Evolutionary conservation across 495 filamentous ascomycete genomes (phyloP), one percentile per base, ranked within the genome.

Genomic region (Aspergillus cristatus): DNA sequence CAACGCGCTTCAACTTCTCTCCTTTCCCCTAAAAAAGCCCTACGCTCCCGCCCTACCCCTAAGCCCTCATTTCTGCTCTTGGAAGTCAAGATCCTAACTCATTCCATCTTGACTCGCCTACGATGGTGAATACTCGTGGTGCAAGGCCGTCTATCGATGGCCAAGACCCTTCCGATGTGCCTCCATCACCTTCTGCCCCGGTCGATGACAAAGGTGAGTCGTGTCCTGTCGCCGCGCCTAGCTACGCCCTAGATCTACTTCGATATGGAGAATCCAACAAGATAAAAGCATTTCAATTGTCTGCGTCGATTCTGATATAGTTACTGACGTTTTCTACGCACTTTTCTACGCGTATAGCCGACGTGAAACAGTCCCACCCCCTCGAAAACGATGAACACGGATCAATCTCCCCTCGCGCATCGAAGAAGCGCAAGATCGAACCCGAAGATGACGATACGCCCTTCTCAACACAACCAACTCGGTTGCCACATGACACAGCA

Each of bases 21-120:
- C 8, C 20, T 8, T 8, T 50, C 54, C 48, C 51, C 48, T 57
- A 50, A 48, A 47, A 46, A 54, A 61, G 50, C 57, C 57, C 57
- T 61, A 61, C 44, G 40, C 52, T 41, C 53, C 62, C 62, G 66
- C 66, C 66, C 66, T 70, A 65, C 51, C 62, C 63, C 63, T 67
- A 70, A 70, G 65, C 65, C 65, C 65, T 70, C 56, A 70, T 70
- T 70, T 64, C 65, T 70, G 49, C 58, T 67, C 63, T 60, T 55
- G 65, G 63, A 67, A 62, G 51, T 54, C 54, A 49, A 52, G 36
- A 45, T 45, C 38, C 42, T 44, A 48, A 54, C 46, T 35, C 34
- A 50, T 45, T 38, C 18, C 44, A 43, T 48, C 41, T 41, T 38
- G 39, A 45, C 36, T 30, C 36, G 35, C 35, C 41, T 34, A 47